Evolutionary conservation across 306 rosid genomes (phyloP).

Genomic region (Pachyrhizus erosus): DNA sequence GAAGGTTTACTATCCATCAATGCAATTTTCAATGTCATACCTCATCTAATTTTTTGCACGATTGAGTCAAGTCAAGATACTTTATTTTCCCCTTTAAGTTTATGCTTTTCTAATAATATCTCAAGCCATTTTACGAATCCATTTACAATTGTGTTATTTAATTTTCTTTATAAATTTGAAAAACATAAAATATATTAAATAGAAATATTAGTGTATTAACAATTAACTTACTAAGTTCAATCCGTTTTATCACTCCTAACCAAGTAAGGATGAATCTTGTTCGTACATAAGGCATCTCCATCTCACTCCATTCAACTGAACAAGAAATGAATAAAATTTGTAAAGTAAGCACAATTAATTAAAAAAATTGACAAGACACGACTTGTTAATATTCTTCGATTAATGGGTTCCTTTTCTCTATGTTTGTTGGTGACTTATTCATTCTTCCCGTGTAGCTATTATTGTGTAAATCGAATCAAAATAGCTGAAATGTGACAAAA

Average conservation of each 20-base stretch:
- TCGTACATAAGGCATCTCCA: not conserved
- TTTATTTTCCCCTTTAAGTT: not conserved
- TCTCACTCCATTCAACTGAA: not conserved
- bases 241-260: too few relatives aligned
- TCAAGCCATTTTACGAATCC: too few relatives aligned
- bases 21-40: conserved; percentile 4
- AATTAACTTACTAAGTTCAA: too few relatives aligned
- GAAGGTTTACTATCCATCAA: not conserved
- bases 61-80: not conserved
- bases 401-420: not conserved
- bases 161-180: too few relatives aligned
- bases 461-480: not conserved
- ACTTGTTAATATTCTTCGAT: conserved; percentile 8
- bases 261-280: too few relatives aligned
- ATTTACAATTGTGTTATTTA: too few relatives aligned
- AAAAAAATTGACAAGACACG: not conserved
- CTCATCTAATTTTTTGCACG: not conserved
- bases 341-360: not conserved
- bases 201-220: too few relatives aligned
- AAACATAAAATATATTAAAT: too few relatives aligned
- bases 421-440: not conserved
- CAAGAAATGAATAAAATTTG: not conserved
- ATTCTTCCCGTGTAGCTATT: not conserved
- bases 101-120: too few relatives aligned
- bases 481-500: not conserved